A percentile compares a stretch with the other conserved stretches of the same genome.
Conservation (phyloP, 208 protist genomes). For the Porcisia hertigi region DNA sequence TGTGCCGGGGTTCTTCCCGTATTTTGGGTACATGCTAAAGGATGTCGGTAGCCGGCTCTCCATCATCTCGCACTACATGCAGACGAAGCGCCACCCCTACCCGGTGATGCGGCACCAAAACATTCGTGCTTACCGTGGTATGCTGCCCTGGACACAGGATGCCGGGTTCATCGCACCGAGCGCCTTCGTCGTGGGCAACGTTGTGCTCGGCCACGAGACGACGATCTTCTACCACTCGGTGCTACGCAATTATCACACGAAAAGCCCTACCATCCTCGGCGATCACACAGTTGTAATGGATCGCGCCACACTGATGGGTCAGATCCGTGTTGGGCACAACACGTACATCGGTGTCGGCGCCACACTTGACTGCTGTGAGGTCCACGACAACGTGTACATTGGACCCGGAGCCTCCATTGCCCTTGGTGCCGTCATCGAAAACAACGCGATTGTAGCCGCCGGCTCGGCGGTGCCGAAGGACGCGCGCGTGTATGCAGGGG, state of each 20-base stretch:
- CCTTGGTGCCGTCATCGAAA: conserved; percentile 85
- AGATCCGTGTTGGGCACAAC: conserved; percentile 65
- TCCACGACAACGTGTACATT: conserved; percentile 88
- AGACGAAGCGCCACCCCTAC: conserved; percentile 69
- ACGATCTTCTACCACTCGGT: conserved; percentile 89
- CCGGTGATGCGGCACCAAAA: conserved; percentile 89
- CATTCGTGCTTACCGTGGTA: conserved; percentile 78
- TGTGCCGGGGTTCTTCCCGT: conserved; percentile 66
- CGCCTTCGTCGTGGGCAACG: conserved; percentile 84
- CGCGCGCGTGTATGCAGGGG: conserved; percentile 75
- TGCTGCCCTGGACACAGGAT: conserved; percentile 87
- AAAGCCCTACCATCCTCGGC: conserved; percentile 59
- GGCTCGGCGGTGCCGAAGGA: conserved; percentile 87
- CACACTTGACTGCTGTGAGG: conserved; percentile 81
- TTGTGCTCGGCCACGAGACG: conserved; percentile 79
- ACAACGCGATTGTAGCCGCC: conserved; percentile 81
- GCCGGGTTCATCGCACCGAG: conserved; percentile 88
- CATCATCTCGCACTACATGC: conserved; percentile 70
- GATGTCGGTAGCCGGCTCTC: conserved; percentile 73
- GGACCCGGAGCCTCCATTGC: conserved; percentile 77
- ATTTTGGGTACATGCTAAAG: conserved; percentile 88
- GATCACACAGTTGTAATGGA: conserved; percentile 89
- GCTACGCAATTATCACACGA: conserved; percentile 85
- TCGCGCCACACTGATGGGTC: conserved; percentile 78
- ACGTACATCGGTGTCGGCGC: conserved; percentile 70